Conservation (phyloP, 2,329 filamentous ascomycete species). For the Paecilomyces fulvus region DNA sequence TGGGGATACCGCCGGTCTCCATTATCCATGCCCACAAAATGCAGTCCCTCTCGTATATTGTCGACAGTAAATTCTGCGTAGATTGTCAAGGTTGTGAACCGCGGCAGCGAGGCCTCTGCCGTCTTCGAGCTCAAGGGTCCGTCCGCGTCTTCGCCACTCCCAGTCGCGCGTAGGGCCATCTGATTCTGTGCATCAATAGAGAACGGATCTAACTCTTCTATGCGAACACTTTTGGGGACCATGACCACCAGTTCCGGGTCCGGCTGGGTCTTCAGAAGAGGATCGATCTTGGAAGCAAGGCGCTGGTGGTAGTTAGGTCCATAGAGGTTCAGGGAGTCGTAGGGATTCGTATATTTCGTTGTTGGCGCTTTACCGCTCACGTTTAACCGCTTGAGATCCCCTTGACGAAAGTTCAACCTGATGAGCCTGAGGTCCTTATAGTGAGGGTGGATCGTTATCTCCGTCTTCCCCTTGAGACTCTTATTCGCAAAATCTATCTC, state of each 20-base stretch:
- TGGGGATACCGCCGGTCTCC: conserved; percentile 80
- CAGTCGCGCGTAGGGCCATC: conserved; percentile 33
- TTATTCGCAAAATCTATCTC: conserved; percentile 78
- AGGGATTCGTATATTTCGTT: conserved; percentile 33
- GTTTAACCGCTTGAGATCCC: conserved; percentile 46
- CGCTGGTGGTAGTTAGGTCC: conserved; percentile 68
- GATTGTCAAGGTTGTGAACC: conserved; percentile 54
- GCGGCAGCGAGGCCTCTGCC: conserved; percentile 31
- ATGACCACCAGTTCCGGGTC: conserved; percentile 52
- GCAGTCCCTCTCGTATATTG: conserved; percentile 73
- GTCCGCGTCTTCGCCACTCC: conserved; percentile 29
- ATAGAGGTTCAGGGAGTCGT: conserved; percentile 43
- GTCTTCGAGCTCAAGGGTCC: conserved; percentile 24
- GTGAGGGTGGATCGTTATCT: conserved; percentile 67
- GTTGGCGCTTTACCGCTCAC: conserved; percentile 35
- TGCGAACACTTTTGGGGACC: conserved; percentile 52
- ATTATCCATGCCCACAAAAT: conserved; percentile 79
- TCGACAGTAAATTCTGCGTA: conserved; percentile 70
- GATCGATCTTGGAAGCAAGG: conserved; percentile 59
- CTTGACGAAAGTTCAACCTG: conserved; percentile 55
- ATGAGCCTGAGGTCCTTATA: conserved; percentile 47
- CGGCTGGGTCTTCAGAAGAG: conserved; percentile 43
- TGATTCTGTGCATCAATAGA: conserved; percentile 41
- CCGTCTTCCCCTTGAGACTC: conserved; percentile 66
- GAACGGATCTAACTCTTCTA: conserved; percentile 52